Conservation (phyloP, 2,329 filamentous ascomycete species). For the Cladosporium sphaerospermum region DNA sequence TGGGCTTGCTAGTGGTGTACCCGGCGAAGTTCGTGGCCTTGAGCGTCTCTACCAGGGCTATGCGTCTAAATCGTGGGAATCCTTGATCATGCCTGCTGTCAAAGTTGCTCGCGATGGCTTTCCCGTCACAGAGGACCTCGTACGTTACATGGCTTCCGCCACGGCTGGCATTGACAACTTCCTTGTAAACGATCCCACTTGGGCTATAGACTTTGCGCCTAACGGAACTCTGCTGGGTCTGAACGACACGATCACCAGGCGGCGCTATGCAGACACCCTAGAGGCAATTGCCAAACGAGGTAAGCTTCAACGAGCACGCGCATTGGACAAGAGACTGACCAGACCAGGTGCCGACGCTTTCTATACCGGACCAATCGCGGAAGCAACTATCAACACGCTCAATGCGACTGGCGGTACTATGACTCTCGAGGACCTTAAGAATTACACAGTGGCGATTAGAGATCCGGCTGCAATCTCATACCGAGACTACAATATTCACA, state of each 20-base stretch:
- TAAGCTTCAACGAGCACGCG: not conserved
- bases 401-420: slow-evolving; percentile 72
- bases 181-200: slow-evolving; percentile 66
- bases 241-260: slow-evolving; percentile 73
- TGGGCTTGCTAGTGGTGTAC: slow-evolving; percentile 51
- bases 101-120: slow-evolving; percentile 70
- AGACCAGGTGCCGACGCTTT: slow-evolving; percentile 53
- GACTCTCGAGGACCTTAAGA: slow-evolving; percentile 69
- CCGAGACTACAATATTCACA: slow-evolving; percentile 63
- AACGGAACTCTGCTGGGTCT: slow-evolving; percentile 65
- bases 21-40: slow-evolving; percentile 70
- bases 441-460: slow-evolving; percentile 64
- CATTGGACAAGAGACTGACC: not conserved
- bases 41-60: slow-evolving; percentile 70
- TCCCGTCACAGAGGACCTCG: slow-evolving; percentile 63
- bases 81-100: slow-evolving; percentile 68
- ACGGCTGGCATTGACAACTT: slow-evolving; percentile 54
- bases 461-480: slow-evolving; percentile 50
- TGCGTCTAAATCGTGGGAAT: slow-evolving; percentile 51
- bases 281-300: slow-evolving; percentile 70
- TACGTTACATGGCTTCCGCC: slow-evolving; percentile 62
- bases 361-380: slow-evolving; percentile 66
- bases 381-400: slow-evolving; percentile 65
- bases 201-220: slow-evolving; percentile 84
- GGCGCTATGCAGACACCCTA: slow-evolving; percentile 73